Conservation (phyloP, 768 basidiomycete genomes). For the Podaxis rugospora region DNA sequence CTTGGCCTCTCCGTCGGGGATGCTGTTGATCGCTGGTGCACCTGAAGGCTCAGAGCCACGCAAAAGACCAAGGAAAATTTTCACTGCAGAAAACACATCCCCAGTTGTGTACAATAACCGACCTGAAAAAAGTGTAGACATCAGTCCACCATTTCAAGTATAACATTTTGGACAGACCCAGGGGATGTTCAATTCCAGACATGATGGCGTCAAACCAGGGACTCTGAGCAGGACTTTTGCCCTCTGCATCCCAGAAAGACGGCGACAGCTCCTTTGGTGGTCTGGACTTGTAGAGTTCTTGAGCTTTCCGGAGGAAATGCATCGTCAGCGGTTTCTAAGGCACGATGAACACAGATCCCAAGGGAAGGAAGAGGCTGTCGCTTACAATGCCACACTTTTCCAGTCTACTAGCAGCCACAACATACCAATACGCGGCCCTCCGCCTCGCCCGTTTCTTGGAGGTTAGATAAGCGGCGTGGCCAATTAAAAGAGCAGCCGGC, state of each 20-base stretch:
- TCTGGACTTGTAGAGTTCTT: conserved; percentile 50
- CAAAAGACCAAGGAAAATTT: conserved; percentile 72
- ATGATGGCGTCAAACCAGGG: conserved; percentile 59
- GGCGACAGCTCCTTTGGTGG: conserved; percentile 64
- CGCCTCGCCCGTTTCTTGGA: conserved; percentile 50
- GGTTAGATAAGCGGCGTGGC: conserved; percentile 74
- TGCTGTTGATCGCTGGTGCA: not conserved
- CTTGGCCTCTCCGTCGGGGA: conserved; percentile 7
- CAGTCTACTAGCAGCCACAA: conserved; percentile 67
- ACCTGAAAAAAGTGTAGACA: conserved; percentile 38
- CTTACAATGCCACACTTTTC: conserved; percentile 85
- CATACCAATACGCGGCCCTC: conserved; percentile 76
- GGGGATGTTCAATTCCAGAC: conserved; percentile 73
- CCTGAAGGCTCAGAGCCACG: conserved; percentile 33
- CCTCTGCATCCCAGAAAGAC: conserved; percentile 78
- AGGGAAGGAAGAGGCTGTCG: conserved; percentile 11
- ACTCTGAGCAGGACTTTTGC: conserved; percentile 30
- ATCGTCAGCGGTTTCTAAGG: conserved; percentile 79
- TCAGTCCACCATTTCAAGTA: not conserved
- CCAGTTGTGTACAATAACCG: conserved; percentile 90
- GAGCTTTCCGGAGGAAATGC: conserved; percentile 73
- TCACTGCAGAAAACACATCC: conserved; percentile 70
- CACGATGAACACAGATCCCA: conserved; percentile 3
- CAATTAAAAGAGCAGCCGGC: conserved; percentile 72
- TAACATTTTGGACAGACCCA: conserved; percentile 42